Evolutionary conservation across 139 green algal species (phyloP).

Genomic region (Coelastrella sp.): DNA sequence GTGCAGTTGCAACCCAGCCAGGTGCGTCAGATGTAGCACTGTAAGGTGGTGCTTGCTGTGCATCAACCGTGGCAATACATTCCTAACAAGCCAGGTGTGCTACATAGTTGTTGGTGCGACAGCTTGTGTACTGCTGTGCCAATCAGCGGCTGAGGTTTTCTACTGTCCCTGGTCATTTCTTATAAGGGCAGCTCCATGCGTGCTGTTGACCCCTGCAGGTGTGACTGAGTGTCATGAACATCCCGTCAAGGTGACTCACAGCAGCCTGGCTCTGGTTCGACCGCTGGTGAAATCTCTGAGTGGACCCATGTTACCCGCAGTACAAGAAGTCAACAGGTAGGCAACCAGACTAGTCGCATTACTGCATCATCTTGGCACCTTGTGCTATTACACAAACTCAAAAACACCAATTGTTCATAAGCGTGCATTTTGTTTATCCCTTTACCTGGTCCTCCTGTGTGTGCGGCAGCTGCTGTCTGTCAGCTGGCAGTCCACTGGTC

Average conservation of each 20-base stretch:
- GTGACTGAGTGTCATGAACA: slow-evolving; percentile 50
- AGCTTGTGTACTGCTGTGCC: too few species aligned
- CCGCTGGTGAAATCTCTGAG: not conserved
- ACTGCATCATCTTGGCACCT: not conserved
- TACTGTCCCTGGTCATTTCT: too few species aligned
- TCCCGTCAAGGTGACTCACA: slow-evolving; percentile 25
- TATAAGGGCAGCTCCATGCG: not conserved
- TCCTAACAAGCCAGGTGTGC: too few species aligned
- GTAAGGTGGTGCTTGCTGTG: not conserved
- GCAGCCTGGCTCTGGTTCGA: not conserved
- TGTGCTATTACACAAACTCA: too few species aligned
- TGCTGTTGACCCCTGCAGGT: not conserved
- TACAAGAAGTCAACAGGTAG: slow-evolving; percentile 38
- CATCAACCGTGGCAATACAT: not conserved
- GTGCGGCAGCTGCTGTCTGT: not conserved
- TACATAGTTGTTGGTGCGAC: too few species aligned
- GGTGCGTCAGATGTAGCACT: too few species aligned
- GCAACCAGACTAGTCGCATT: not conserved
- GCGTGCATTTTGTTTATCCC: not conserved
- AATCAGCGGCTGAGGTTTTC: too few species aligned
- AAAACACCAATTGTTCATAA: not conserved
- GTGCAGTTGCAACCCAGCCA: too few species aligned
- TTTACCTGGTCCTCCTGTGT: not conserved
- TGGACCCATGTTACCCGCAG: slow-evolving; percentile 34
- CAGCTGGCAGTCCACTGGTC: not conserved